Conservation (phyloP, 148 eudicot genomes). For the Amaranthus palmeri region DNA sequence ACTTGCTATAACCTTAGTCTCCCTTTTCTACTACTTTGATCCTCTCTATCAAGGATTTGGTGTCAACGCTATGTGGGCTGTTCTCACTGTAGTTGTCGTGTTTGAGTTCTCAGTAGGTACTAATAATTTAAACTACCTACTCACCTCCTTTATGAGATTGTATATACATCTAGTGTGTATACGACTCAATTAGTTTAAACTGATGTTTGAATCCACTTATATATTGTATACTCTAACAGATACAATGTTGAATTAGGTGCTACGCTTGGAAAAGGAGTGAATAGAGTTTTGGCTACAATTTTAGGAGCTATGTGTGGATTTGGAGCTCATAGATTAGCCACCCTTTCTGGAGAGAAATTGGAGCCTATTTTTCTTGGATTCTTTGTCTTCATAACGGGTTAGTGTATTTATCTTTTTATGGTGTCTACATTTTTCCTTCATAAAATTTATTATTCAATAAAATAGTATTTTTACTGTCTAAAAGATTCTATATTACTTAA, state of each 20-base stretch:
- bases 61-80: constrained; percentile 53
- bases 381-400: constrained; percentile 47
- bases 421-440: too few relatives aligned
- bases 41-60: constrained; percentile 45
- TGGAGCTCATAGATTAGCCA: constrained; percentile 43
- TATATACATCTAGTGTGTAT: too few relatives aligned
- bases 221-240: background rate
- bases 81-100: constrained; percentile 51
- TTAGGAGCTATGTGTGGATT: constrained; percentile 41
- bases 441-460: too few relatives aligned
- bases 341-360: constrained; percentile 21
- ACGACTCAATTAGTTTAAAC: too few relatives aligned
- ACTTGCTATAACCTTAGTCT: constrained; percentile 37
- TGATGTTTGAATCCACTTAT: background rate
- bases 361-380: constrained; percentile 36
- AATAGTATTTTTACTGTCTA: too few relatives aligned
- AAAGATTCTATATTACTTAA: too few relatives aligned
- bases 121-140: background rate
- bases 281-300: constrained; percentile 49
- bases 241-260: constrained; percentile 34
- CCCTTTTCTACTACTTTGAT: constrained; percentile 43
- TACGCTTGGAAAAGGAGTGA: constrained; percentile 52
- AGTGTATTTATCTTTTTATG: too few relatives aligned
- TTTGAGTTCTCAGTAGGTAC: constrained; percentile 59
- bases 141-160: too few relatives aligned